Base-by-base conservation (phyloP, 2,329 filamentous ascomycete genomes). In the Fusarium falciforme region DNA sequence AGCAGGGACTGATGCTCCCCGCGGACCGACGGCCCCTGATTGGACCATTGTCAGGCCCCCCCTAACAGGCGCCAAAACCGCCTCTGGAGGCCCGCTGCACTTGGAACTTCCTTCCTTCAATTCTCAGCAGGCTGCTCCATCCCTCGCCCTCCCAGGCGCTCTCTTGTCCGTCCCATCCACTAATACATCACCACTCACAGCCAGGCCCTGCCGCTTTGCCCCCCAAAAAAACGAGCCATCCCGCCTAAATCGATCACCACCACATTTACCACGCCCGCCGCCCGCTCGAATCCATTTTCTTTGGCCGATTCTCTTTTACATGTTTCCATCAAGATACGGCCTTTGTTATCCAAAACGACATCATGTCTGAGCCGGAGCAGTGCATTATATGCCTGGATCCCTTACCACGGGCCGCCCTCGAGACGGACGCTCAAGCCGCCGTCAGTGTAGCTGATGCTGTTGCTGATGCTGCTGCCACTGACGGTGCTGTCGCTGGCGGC, bases 311-410 rank as follows among this genome's bases (percentile, higher is more conserved):
- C 66, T 69, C 72, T 80, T 82, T 86, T 87, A 85, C 84, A 87
- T 87, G 85, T 85, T 83, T 85, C 76, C 83, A 82, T 82, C 83
- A 83, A 79, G 72, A 76, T 73, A 75, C 72, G 75, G 74, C 70
- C 77, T 81, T 68, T 78, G 77, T 75, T 80, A 79, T 80, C 81
- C 77, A 79, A 81, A 82, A 82, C 83, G 83, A 81, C 81, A 84
- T 82, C 83, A 85, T 85, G 84, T 84, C 84, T 84, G 84, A 85
- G 78, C 83, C 89, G 84, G 90, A 92, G 84, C 89, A 91, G 85
- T 92, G 90, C 85, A 92, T 92, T 83, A 90, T 92, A 83, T 92
- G 90, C 87, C 86, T 92, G 81, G 90, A 92, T 80, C 88, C 87
- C 80, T 85, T 92, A 67, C 84, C 83, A 73, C 80, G 76, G 75